These are phyloP conservation scores for Piper betle DNA, from an alignment of 164 flowering plant species.

Conservation along the genomic window DNA sequence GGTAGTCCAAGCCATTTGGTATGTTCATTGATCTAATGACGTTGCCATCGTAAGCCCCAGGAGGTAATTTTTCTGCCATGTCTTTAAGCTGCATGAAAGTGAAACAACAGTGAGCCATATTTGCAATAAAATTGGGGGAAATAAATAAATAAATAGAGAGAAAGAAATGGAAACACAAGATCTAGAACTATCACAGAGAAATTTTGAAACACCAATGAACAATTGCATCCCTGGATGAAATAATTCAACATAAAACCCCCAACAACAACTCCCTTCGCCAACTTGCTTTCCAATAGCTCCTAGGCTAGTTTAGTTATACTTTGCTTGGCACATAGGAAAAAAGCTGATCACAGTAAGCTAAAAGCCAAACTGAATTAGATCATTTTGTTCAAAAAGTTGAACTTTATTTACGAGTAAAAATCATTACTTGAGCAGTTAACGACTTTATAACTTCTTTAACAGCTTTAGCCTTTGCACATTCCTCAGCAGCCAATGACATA, in stretches of 20 bases:
- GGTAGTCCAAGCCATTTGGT: constrained; percentile 38
- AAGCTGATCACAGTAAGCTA: no score
- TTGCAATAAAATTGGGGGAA: not conserved
- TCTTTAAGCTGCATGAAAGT: constrained; percentile 46
- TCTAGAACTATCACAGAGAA: not conserved
- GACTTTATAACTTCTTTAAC: constrained; percentile 98
- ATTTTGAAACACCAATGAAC: no score
- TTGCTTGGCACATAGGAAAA: no score
- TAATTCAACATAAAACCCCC: no score
- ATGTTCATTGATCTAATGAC: constrained; percentile 22
- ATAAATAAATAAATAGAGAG: no score
- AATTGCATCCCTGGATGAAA: no score
- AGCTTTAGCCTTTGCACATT: constrained; percentile 76
- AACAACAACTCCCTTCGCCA: no score
- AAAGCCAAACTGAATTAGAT: no score
- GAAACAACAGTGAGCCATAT: not conserved
- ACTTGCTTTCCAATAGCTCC: no score
- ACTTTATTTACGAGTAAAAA: not conserved
- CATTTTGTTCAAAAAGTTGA: no score
- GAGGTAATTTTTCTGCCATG: constrained; percentile 63
- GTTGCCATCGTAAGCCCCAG: constrained; percentile 43
- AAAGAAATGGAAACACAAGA: not conserved
- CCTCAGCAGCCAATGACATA: constrained; percentile 67
- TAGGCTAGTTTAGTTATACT: no score
- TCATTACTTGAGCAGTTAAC: constrained; percentile 71